phyloP scores from a whole-genome alignment of 176 grass and related monocot genomes.

The Pharus latifolius region DNA sequence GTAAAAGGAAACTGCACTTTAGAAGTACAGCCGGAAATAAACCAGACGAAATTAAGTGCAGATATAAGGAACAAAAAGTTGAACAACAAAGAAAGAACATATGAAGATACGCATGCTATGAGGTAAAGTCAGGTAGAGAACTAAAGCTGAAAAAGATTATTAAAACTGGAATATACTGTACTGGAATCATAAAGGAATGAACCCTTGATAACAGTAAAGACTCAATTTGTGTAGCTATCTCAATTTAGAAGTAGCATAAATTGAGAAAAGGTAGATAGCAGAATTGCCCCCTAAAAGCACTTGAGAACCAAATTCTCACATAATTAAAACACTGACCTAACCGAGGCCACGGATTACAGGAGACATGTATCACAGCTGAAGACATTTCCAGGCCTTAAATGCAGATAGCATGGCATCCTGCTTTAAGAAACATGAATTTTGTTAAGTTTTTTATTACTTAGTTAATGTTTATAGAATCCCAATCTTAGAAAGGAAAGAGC shows the following conservation, averaged over 20 bases:
- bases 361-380: constrained; percentile 62
- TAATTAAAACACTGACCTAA: constrained; percentile 75
- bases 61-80: neutral
- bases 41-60: neutral
- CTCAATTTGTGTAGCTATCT: constrained; percentile 9
- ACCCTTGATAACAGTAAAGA: constrained; percentile 1
- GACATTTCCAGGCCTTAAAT: constrained; percentile 64
- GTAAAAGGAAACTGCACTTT: neutral
- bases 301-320: constrained; percentile 41
- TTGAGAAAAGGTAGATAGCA: constrained; percentile 7
- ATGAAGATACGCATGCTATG: neutral
- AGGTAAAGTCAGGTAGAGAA: neutral
- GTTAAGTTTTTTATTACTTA: constrained; percentile 39
- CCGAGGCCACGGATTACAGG: constrained; percentile 39
- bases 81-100: neutral
- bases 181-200: neutral
- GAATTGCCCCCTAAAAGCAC: constrained; percentile 11
- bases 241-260: neutral
- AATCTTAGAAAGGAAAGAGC: constrained; percentile 39
- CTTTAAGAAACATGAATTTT: constrained; percentile 74
- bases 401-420: constrained; percentile 70
- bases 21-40: neutral
- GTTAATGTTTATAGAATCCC: constrained; percentile 37
- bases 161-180: neutral
- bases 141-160: neutral